Evolutionary conservation across 371 early-diverging fungal species (phyloP), one percentile per base, ranked within the genome.

Genomic region (Mortierella sp.): DNA sequence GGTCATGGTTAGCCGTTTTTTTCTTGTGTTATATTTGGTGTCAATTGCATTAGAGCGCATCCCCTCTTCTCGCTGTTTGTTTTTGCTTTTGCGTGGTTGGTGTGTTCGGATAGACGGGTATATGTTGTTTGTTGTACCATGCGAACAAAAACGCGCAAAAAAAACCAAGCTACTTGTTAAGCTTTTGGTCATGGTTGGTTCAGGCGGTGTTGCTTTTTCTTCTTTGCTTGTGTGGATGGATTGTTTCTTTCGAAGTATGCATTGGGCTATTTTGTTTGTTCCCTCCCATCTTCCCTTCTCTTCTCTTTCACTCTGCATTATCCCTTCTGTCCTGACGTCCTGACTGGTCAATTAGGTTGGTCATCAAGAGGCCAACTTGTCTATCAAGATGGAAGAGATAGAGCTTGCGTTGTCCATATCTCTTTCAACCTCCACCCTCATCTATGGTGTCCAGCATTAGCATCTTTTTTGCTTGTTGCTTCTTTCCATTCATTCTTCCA

Each of bases 1-100:
- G 68, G 68, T 41, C 68, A 68, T 63, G 65, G 65, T 38, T 68
- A 24, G 38, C 68, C 38, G 68, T 68, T 68, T 68, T 65, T 68
- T 68, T 21, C 18, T 41, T 41, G 41, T 14, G 4, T 65, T 38
- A 6, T 16, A 65, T 65, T 21, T 24, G 68, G 41, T 38, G 41
- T 38, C 68, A 68, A 68, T 41, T 68, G 68, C 68, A 68, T 38
- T 60, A 60, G 63, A 32, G 35, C 18, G 16, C 38, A 10, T 68
- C 68, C 43, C 32, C 8, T 24, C 8, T 41, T 41, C 41, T 35
- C 35, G 6, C 21, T 63, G 32, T 8, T 63, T 35, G 6, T 60
- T 60, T n/a, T 27, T 35, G 38, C 38, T 68, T 68, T 41, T 41
- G 38, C 41, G 21, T 68, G 43, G 38, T 41, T 68, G 41, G 43